Evolutionary conservation across 192 early-diverging fungal genomes (phyloP).

Genomic region (Coemansia javaensis): DNA sequence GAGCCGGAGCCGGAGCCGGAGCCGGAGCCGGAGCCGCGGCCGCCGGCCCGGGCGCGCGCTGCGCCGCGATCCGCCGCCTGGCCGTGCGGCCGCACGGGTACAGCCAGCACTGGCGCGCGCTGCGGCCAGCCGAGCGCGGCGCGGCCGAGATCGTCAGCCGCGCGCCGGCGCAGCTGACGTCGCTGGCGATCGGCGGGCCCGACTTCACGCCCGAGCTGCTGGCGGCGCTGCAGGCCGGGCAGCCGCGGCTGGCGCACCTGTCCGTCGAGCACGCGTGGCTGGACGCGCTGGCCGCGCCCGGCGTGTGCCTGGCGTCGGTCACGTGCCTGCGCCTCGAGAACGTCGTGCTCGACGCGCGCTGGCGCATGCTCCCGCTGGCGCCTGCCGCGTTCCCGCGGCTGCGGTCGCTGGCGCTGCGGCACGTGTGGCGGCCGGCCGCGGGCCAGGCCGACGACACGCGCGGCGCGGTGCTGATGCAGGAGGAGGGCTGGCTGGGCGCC

Average conservation of each 20-base stretch:
- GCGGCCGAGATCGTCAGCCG: constrained; percentile 9
- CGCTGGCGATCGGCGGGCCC: constrained; percentile 26
- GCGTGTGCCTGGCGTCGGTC: constrained; percentile 10
- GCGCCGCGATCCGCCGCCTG: constrained; percentile 13
- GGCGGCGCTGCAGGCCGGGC: constrained; percentile 15
- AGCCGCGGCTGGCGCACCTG: constrained; percentile 18
- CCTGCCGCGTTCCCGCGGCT: constrained; percentile 25
- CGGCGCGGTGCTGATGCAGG: constrained; percentile 41
- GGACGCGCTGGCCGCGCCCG: constrained; percentile 7
- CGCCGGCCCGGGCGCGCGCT: not conserved
- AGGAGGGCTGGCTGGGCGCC: constrained; percentile 16
- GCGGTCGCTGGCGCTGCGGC: constrained; percentile 23
- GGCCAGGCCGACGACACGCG: constrained; percentile 13
- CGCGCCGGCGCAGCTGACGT: constrained; percentile 20
- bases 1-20: too few species aligned
- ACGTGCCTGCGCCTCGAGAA: constrained; percentile 29
- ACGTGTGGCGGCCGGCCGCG: constrained; percentile 30
- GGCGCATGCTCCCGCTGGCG: constrained; percentile 17
- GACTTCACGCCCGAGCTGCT: constrained; percentile 37
- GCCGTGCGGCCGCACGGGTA: constrained; percentile 39
- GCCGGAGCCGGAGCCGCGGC: too few species aligned
- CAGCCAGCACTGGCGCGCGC: constrained; percentile 37
- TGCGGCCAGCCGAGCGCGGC: constrained; percentile 22
- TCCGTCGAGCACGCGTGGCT: constrained; percentile 31
- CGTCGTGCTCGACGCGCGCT: constrained; percentile 10